A percentile compares a stretch with the other conserved stretches of the same genome.
Conservation (phyloP, 208 protist genomes). For the Wallacemonas rigidus region DNA sequence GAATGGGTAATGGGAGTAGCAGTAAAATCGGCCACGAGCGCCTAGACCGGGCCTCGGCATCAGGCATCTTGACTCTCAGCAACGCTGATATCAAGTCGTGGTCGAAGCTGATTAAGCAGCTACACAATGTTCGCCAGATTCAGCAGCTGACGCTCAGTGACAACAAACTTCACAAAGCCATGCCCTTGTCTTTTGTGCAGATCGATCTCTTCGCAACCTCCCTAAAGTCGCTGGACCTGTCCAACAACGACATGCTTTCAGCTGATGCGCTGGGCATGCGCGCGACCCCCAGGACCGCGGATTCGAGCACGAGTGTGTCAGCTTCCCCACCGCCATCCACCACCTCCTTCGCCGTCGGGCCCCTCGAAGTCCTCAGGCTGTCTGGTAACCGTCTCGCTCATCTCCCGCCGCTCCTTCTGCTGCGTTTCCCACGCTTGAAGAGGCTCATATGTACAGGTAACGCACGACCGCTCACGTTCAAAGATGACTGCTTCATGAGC, state of each 20-base stretch:
- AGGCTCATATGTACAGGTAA: constrained; percentile 38
- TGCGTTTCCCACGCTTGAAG: constrained; percentile 39
- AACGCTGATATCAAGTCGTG: constrained; percentile 25
- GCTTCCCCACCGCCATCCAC: not conserved
- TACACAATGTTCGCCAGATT: constrained; percentile 19
- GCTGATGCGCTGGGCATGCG: constrained; percentile 32
- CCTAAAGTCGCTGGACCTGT: constrained; percentile 37
- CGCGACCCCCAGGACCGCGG: not conserved
- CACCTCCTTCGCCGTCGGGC: not conserved
- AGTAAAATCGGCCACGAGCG: constrained; percentile 28
- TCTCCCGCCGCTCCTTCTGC: constrained; percentile 28
- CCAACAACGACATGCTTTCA: constrained; percentile 36
- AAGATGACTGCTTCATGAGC: constrained; percentile 21
- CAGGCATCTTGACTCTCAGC: constrained; percentile 36
- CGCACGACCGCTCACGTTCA: constrained; percentile 17
- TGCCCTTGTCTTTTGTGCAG: constrained; percentile 26
- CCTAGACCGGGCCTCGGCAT: constrained; percentile 29
- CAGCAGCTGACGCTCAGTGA: constrained; percentile 30
- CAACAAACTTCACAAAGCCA: constrained; percentile 28
- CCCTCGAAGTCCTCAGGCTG: constrained; percentile 40
- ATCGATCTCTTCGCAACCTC: constrained; percentile 30
- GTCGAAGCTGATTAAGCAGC: constrained; percentile 18
- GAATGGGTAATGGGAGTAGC: constrained; percentile 24
- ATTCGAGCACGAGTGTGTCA: not conserved
- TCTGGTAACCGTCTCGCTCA: constrained; percentile 34